A percentile compares a stretch with the other conserved stretches of the same genome.
Evolutionary conservation across 106 monocot species (phyloP).

Genomic region (Amphibolis antarctica): DNA sequence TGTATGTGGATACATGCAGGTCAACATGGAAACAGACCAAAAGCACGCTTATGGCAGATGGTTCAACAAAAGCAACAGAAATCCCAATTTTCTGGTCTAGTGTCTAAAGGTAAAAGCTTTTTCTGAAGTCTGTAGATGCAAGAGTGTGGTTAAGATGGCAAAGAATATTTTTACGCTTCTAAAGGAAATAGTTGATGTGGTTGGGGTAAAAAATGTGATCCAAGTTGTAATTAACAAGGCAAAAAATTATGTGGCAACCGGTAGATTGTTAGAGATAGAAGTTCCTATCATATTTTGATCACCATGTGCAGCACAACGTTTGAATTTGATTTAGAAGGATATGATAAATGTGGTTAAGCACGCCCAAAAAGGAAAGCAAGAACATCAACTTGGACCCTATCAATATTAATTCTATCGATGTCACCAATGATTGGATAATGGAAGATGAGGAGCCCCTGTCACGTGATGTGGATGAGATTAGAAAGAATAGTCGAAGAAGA

Average conservation of each 20-base stretch:
- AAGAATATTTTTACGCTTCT: neutral
- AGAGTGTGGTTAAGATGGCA: neutral
- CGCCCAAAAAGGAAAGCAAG: too few species aligned
- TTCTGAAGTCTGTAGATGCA: slow-evolving; percentile 5
- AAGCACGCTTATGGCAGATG: neutral
- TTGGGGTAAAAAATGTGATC: neutral
- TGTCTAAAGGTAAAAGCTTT: neutral
- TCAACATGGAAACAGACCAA: neutral
- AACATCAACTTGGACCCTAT: too few species aligned
- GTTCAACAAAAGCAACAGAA: neutral
- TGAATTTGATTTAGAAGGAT: slow-evolving; percentile 3
- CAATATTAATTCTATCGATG: too few species aligned
- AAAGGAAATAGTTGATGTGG: neutral
- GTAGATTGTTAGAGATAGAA: neutral
- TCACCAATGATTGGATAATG: too few species aligned
- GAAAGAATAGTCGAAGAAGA: too few species aligned
- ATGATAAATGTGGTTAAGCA: neutral
- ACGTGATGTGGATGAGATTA: too few species aligned
- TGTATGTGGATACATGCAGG: neutral
- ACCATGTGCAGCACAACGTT: neutral
- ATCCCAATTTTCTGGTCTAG: neutral
- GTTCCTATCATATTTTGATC: neutral
- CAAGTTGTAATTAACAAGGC: neutral
- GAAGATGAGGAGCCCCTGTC: too few species aligned
- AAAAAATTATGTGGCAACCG: neutral